Evolutionary conservation across 768 basidiomycete species (phyloP).

Genomic region (Dioszegia hungarica): DNA sequence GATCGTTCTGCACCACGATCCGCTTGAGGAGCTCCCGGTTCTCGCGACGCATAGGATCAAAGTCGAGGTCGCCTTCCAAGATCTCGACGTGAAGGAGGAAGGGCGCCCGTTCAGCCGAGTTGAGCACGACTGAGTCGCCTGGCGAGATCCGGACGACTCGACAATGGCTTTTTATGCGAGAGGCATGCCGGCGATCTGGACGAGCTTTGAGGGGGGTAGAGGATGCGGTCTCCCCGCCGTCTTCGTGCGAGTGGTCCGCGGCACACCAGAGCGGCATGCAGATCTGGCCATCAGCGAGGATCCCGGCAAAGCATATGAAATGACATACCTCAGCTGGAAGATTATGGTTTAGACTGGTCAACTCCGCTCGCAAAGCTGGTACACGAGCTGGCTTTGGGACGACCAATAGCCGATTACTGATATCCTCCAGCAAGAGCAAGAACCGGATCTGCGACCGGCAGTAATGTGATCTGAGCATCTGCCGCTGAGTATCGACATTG

Average conservation of each 20-base stretch:
- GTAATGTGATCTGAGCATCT: conserved; percentile 77
- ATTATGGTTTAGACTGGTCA: conserved; percentile 91
- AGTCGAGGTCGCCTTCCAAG: conserved; percentile 81
- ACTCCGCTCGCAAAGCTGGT: conserved; percentile 90
- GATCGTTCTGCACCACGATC: conserved; percentile 51
- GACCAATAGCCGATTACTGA: conserved; percentile 83
- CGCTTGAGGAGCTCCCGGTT: conserved; percentile 77
- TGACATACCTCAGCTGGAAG: conserved; percentile 90
- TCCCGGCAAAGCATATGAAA: too few relatives aligned
- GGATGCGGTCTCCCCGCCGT: conserved; percentile 46
- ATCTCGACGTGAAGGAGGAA: conserved; percentile 90
- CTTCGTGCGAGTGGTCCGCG: conserved; percentile 49
- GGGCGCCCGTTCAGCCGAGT: conserved; percentile 93
- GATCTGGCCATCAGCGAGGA: conserved; percentile 23
- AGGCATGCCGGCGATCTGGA: conserved; percentile 45
- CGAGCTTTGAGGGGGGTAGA: conserved; percentile 58
- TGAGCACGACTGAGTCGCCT: conserved; percentile 93
- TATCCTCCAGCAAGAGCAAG: conserved; percentile 79
- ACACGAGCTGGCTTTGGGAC: conserved; percentile 91
- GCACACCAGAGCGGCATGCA: conserved; percentile 53
- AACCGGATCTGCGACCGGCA: conserved; percentile 90
- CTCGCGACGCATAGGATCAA: conserved; percentile 72
- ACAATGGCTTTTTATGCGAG: conserved; percentile 68
- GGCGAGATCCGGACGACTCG: conserved; percentile 95
- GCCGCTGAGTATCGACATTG: conserved; percentile 61